Conservation (phyloP, 2,329 filamentous ascomycete species). For the Apiospora saccharicola region DNA sequence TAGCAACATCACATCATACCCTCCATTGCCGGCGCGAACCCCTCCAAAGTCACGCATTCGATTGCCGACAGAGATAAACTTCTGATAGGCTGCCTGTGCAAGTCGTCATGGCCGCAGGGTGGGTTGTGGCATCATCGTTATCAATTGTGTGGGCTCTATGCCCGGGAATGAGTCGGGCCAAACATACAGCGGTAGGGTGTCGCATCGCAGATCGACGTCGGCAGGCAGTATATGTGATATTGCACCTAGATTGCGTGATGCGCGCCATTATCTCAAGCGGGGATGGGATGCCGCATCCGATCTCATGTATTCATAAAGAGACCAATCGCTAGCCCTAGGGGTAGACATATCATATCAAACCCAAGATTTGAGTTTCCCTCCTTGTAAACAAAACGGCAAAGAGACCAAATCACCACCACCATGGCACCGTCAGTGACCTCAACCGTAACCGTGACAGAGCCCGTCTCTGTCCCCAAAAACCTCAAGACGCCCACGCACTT, state of each 20-base stretch:
- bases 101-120: not conserved
- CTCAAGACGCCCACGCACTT: conserved; percentile 32
- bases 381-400: not conserved
- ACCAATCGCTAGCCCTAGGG: not conserved
- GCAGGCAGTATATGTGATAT: not conserved
- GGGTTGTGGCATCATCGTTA: not conserved
- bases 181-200: not conserved
- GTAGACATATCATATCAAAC: not conserved
- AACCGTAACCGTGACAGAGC: conserved; percentile 36
- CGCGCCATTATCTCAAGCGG: not conserved
- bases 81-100: not conserved
- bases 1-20: conserved; percentile 19
- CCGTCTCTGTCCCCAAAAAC: conserved; percentile 30
- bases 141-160: not conserved
- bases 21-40: not conserved
- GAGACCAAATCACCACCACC: not conserved
- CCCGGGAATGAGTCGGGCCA: conserved; percentile 5
- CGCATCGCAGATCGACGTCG: not conserved
- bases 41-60: not conserved
- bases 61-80: not conserved
- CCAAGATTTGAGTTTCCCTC: not conserved
- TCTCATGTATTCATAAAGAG: not conserved
- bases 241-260: not conserved
- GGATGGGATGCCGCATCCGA: not conserved
- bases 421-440: conserved; percentile 43